Percentiles rank a stretch among this genome's conserved stretches.
Evolutionary conservation across 1,284 basidiomycete species (phyloP).

Genomic region (Cutaneotrichosporon dermatis): DNA sequence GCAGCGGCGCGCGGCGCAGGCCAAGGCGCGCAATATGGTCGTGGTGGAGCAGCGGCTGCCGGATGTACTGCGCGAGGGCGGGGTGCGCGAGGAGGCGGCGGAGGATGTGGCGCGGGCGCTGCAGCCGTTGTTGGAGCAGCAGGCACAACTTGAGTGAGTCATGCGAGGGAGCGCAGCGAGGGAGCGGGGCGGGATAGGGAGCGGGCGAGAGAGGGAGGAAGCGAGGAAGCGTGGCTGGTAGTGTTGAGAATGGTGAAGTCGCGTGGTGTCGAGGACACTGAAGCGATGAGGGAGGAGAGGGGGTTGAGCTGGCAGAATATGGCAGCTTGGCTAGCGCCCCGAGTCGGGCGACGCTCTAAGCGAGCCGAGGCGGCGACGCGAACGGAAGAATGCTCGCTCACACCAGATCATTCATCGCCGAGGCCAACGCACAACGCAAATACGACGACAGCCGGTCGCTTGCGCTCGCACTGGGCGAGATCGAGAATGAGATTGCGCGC

Average conservation of each 20-base stretch:
- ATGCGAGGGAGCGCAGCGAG: no score
- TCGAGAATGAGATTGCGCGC: conserved; percentile 70
- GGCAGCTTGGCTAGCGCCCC: no score
- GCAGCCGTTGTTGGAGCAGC: conserved; percentile 84
- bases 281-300: no score
- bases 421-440: conserved; percentile 76
- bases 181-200: no score
- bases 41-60: conserved; percentile 32
- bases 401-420: conserved; percentile 52
- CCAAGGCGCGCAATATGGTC: conserved; percentile 24
- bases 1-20: conserved; percentile 44
- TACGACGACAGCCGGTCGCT: conserved; percentile 83
- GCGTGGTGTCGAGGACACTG: no score
- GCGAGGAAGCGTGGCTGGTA: no score
- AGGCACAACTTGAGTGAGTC: conserved; percentile 69
- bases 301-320: no score
- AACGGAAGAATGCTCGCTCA: not conserved
- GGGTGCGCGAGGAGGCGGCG: conserved; percentile 28
- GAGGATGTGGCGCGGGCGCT: conserved; percentile 65
- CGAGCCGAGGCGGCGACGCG: no score
- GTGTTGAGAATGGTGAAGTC: no score
- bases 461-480: conserved; percentile 68
- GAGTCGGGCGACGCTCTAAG: no score
- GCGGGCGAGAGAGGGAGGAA: no score
- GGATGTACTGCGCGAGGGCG: conserved; percentile 27